Conservation (phyloP, 1,284 basidiomycete species). For the Irpex sp. region DNA sequence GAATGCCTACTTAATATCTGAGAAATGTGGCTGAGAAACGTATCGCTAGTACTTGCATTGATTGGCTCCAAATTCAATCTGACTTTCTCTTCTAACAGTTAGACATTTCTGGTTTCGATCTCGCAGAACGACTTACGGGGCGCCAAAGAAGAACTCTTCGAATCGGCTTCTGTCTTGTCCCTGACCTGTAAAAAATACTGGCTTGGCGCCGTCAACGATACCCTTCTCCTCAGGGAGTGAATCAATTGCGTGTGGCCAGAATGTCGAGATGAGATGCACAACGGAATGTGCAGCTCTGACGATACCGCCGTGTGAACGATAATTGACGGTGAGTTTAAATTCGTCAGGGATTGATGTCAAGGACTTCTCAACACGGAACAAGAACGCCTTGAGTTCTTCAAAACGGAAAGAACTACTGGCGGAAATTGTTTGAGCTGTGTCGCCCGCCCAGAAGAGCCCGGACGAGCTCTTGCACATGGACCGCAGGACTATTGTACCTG, state of each 20-base stretch:
- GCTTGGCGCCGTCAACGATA: conserved; percentile 52
- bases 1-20: conserved; percentile 44
- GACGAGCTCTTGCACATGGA: conserved; percentile 56
- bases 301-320: conserved; percentile 65
- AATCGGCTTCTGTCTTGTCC: conserved; percentile 48
- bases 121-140: conserved; percentile 29
- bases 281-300: conserved; percentile 63
- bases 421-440: conserved; percentile 76
- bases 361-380: conserved; percentile 48
- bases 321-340: conserved; percentile 65
- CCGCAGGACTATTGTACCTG: conserved; percentile 46
- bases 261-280: conserved; percentile 55
- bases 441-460: conserved; percentile 76
- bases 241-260: conserved; percentile 71
- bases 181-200: conserved; percentile 58
- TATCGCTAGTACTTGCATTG: conserved; percentile 46
- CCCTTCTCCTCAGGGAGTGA: conserved; percentile 54
- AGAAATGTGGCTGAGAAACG: not conserved
- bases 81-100: conserved; percentile 34
- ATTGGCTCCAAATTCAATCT: conserved; percentile 63
- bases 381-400: conserved; percentile 64
- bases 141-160: conserved; percentile 55
- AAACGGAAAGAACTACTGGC: conserved; percentile 71
- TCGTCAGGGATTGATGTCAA: conserved; percentile 26
- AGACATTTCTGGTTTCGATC: no score